A percentile compares a stretch with the other conserved stretches of the same genome.
These are phyloP conservation scores for Dendrothele bispora DNA, from an alignment of 768 basidiomycete species.

Conservation along the genomic window DNA sequence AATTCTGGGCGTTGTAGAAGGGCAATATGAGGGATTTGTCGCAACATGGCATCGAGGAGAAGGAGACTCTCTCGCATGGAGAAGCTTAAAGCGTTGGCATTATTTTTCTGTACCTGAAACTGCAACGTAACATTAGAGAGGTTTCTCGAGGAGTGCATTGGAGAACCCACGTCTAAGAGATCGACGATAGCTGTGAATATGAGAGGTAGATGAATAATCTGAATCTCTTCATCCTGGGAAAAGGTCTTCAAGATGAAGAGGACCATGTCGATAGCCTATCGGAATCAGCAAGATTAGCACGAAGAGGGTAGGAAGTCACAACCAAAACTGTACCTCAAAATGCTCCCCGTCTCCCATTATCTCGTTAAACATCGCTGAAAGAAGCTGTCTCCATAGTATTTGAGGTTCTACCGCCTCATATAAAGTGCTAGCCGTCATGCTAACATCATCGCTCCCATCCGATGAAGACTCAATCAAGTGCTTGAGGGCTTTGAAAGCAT, in stretches of 20 bases:
- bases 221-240: conserved; percentile 87
- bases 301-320: neutral
- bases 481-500: conserved; percentile 75
- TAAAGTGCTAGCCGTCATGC: conserved; percentile 82
- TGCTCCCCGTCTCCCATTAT: conserved; percentile 41
- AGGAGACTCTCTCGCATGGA: conserved; percentile 41
- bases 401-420: conserved; percentile 93
- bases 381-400: conserved; percentile 80
- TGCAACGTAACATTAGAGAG: conserved; percentile 16
- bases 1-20: conserved; percentile 52
- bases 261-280: conserved; percentile 65
- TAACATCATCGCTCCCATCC: conserved; percentile 63
- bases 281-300: neutral
- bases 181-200: conserved; percentile 72
- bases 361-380: conserved; percentile 55
- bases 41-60: conserved; percentile 55
- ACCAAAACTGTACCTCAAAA: conserved; percentile 44
- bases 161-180: conserved; percentile 51
- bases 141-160: too few species aligned
- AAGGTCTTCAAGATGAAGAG: conserved; percentile 75
- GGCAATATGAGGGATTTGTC: conserved; percentile 47
- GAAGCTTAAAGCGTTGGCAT: conserved; percentile 31
- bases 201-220: conserved; percentile 76
- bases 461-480: conserved; percentile 48
- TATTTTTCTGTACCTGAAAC: conserved; percentile 37